phyloP scores from a whole-genome alignment of 495 filamentous ascomycete genomes.

The Penicillium herquei region DNA sequence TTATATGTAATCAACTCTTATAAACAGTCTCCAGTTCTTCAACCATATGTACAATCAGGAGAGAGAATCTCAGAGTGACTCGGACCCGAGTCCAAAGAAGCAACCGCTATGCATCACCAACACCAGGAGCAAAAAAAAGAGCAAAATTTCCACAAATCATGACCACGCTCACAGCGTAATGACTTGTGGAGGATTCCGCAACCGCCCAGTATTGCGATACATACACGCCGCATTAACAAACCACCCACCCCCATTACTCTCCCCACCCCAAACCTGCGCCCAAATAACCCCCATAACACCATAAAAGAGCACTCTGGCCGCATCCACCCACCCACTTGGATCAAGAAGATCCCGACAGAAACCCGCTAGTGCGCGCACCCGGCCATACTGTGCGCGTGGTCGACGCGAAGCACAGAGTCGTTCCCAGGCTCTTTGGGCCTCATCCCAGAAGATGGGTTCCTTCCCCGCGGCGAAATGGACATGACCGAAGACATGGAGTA shows the following conservation, averaged over 20 bases:
- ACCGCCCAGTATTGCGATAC: conserved; percentile 61
- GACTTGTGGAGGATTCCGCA: conserved; percentile 65
- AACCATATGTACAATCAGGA: too few species aligned
- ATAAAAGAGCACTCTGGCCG: conserved; percentile 56
- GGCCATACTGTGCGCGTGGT: conserved; percentile 22
- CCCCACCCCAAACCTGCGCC: conserved; percentile 68
- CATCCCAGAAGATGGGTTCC: conserved; percentile 75
- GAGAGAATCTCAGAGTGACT: too few species aligned
- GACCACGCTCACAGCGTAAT: conserved; percentile 35
- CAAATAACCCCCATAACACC: conserved; percentile 67
- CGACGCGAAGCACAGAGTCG: conserved; percentile 46
- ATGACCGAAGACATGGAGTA: conserved; percentile 87
- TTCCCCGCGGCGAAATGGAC: conserved; percentile 66
- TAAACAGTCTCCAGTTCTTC: too few species aligned
- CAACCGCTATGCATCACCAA: neutral
- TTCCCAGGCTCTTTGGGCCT: conserved; percentile 71
- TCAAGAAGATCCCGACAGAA: conserved; percentile 53
- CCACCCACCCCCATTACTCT: conserved; percentile 50
- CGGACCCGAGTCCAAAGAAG: neutral
- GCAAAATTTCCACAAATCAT: neutral
- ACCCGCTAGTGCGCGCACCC: conserved; percentile 34
- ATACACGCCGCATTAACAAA: conserved; percentile 80
- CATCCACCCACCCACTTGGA: conserved; percentile 59
- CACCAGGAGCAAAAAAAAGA: neutral
- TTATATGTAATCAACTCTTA: too few species aligned